Percentiles rank a stretch among this genome's conserved stretches.
phyloP scores from a whole-genome alignment of 257 asterid species.

The Nicotiana otophora region DNA sequence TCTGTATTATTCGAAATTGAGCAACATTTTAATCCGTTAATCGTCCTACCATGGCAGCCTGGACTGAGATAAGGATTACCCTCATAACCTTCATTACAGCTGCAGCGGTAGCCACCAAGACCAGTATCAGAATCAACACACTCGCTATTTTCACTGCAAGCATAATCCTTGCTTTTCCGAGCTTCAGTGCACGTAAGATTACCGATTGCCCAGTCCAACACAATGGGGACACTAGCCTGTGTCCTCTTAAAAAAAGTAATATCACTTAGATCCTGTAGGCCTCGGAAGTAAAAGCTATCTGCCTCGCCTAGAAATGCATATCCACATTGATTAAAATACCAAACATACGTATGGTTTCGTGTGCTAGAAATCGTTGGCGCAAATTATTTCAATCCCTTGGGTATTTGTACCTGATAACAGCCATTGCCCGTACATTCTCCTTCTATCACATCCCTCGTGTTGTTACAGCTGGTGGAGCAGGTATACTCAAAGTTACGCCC shows the following conservation, averaged over 20 bases:
- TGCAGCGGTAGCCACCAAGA: background rate
- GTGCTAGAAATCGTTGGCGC: background rate
- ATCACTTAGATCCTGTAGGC: background rate
- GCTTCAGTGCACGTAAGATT: conserved; percentile 9
- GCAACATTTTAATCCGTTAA: too few relatives aligned
- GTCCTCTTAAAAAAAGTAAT: background rate
- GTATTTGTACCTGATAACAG: conserved; percentile 9
- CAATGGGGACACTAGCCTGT: background rate
- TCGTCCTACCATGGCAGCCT: conserved; percentile 43
- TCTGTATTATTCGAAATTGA: too few relatives aligned
- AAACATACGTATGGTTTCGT: conserved; percentile 1
- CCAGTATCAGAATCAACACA: background rate
- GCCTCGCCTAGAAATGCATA: conserved; percentile 19
- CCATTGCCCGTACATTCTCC: conserved; percentile 14
- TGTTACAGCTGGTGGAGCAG: conserved; percentile 4
- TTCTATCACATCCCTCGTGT: background rate
- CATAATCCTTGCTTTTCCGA: conserved; percentile 3
- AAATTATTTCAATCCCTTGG: conserved; percentile 2
- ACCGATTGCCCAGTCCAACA: conserved; percentile 5
- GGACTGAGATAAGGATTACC: conserved; percentile 14
- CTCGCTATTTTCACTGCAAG: background rate
- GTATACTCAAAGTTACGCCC: background rate
- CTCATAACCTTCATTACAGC: background rate
- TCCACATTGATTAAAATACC: conserved; percentile 9
- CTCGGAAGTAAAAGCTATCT: conserved; percentile 8